These are phyloP conservation scores for Neonectria punicea DNA, from an alignment of 2,329 filamentous ascomycete species.

Conservation along the genomic window DNA sequence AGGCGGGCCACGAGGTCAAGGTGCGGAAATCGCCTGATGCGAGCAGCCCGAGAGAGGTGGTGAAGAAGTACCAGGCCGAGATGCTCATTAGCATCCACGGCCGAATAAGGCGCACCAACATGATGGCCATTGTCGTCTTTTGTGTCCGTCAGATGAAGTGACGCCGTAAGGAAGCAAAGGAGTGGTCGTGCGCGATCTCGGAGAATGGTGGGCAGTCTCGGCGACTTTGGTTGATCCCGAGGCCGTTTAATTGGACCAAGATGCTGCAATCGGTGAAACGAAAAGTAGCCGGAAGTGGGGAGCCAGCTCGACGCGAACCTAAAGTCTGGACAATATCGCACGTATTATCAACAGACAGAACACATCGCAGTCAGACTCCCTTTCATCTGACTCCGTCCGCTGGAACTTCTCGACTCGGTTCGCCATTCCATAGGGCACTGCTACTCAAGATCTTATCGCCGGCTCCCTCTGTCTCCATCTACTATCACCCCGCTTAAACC, in stretches of 20 bases:
- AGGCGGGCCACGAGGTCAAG: slow-evolving; percentile 54
- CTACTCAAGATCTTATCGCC: too few species aligned
- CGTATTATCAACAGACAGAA: too few species aligned
- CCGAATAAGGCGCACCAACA: neutral
- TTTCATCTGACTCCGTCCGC: too few species aligned
- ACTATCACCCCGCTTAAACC: too few species aligned
- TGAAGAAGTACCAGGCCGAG: slow-evolving; percentile 61
- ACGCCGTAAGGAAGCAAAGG: neutral
- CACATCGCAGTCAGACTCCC: too few species aligned
- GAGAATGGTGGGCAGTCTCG: neutral
- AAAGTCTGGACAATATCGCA: too few species aligned
- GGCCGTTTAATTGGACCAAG: neutral
- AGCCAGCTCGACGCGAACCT: too few species aligned
- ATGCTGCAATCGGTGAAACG: too few species aligned
- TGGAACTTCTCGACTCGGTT: too few species aligned
- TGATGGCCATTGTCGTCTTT: neutral
- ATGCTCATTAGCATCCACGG: slow-evolving; percentile 65
- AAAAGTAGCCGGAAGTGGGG: too few species aligned
- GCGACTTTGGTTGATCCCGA: neutral
- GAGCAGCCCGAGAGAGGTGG: slow-evolving; percentile 59
- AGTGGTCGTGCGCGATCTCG: neutral
- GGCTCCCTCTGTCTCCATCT: too few species aligned
- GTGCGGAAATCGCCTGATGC: slow-evolving; percentile 46
- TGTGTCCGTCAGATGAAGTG: neutral
- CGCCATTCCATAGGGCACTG: too few species aligned